Percentiles rank a stretch among this genome's conserved stretches.
These are phyloP conservation scores for Fusarium sp. DNA, from an alignment of 2,329 filamentous ascomycete genomes.

Conservation along the genomic window DNA sequence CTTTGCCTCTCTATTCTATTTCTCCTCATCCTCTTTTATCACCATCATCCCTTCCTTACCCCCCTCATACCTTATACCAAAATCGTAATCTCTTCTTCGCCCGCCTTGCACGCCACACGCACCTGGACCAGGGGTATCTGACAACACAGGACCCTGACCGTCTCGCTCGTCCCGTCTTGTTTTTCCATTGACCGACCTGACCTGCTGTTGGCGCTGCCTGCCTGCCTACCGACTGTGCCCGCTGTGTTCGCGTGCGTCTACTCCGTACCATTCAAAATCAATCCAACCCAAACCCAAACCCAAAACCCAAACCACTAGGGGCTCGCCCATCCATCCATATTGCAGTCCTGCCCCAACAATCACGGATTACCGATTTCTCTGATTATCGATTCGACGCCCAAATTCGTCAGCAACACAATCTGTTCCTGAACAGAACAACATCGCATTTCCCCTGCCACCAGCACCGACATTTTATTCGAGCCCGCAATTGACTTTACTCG, in stretches of 20 bases:
- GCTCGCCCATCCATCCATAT: constrained; percentile 41
- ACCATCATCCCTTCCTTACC: constrained; percentile 18
- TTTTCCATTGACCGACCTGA: constrained; percentile 46
- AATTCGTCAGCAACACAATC: constrained; percentile 28
- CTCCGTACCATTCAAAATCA: not conserved
- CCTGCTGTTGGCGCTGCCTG: constrained; percentile 10
- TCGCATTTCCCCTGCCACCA: not conserved
- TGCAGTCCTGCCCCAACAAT: constrained; percentile 44
- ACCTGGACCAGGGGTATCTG: constrained; percentile 38
- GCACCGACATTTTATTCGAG: not conserved
- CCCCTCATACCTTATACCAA: constrained; percentile 21
- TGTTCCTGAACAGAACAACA: constrained; percentile 17
- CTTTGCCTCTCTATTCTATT: constrained; percentile 31
- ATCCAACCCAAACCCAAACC: not conserved
- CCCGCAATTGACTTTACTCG: constrained; percentile 11
- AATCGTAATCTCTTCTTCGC: constrained; percentile 23
- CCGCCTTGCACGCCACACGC: constrained; percentile 1
- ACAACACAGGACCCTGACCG: constrained; percentile 41
- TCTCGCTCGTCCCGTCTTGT: constrained; percentile 29
- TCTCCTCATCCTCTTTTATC: constrained; percentile 14
- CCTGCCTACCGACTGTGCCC: constrained; percentile 34
- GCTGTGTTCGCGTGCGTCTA: constrained; percentile 44
- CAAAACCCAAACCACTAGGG: constrained; percentile 30
- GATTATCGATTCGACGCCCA: constrained; percentile 36
- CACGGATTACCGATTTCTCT: constrained; percentile 31